A percentile compares a stretch with the other conserved stretches of the same genome.
Evolutionary conservation across 768 basidiomycete genomes (phyloP).

Genomic region (Hypholoma sublateritium): DNA sequence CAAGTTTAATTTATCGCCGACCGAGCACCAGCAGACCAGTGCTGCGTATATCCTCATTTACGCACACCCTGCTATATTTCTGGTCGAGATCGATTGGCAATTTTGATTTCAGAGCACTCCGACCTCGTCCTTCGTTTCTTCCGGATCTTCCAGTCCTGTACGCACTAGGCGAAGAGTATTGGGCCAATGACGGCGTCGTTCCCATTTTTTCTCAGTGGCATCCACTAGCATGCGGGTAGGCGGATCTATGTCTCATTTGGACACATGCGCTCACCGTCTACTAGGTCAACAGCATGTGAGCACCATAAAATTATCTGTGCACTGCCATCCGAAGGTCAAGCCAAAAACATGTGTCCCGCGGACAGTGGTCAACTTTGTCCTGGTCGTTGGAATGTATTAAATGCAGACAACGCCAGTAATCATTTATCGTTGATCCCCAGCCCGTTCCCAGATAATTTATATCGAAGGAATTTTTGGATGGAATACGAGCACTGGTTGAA

Average conservation of each 20-base stretch:
- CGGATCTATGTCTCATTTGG: background rate
- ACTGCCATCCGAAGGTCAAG: background rate
- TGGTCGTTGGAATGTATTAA: constrained; percentile 44
- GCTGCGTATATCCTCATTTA: constrained; percentile 1
- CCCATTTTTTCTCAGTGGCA: constrained; percentile 54
- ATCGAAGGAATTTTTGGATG: constrained; percentile 41
- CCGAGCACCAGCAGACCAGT: background rate
- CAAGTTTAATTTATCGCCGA: constrained; percentile 1
- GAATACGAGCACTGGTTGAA: constrained; percentile 37
- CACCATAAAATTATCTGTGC: constrained; percentile 5
- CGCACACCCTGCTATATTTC: constrained; percentile 12
- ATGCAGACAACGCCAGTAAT: constrained; percentile 26
- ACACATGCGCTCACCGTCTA: background rate
- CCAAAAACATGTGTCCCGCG: background rate
- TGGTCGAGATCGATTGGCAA: constrained; percentile 29
- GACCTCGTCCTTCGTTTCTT: constrained; percentile 34
- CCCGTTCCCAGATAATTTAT: constrained; percentile 29
- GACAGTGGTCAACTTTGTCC: background rate
- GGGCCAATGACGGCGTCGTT: constrained; percentile 49
- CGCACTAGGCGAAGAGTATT: constrained; percentile 27
- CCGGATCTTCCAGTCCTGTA: background rate
- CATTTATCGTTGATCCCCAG: constrained; percentile 42
- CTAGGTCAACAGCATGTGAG: constrained; percentile 12
- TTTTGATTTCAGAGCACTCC: constrained; percentile 38
- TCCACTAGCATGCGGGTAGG: constrained; percentile 43